These are phyloP conservation scores for Andrographis paniculata DNA, from an alignment of 305 asterid genomes.

Conservation along the genomic window DNA sequence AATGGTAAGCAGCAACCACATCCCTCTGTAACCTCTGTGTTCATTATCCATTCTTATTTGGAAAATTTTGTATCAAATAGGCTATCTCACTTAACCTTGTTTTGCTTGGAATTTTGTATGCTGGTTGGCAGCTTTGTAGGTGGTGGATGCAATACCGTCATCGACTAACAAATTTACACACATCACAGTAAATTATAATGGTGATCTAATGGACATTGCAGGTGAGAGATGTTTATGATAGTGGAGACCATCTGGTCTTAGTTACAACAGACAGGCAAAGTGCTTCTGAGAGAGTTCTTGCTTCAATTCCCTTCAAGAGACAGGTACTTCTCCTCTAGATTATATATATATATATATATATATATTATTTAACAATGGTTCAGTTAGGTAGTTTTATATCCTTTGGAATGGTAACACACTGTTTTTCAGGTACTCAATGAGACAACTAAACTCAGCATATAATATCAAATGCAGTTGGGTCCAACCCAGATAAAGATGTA, in stretches of 20 bases:
- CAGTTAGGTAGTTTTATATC: no score
- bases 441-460: constrained; percentile 84
- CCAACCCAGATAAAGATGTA: constrained; percentile 78
- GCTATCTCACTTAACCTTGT: no score
- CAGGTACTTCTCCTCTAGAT: constrained; percentile 40
- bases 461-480: constrained; percentile 75
- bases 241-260: constrained; percentile 68
- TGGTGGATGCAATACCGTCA: neutral
- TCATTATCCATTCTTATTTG: no score
- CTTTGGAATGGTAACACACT: no score
- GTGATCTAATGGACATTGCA: constrained; percentile 27
- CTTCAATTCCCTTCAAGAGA: constrained; percentile 92
- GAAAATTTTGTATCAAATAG: no score
- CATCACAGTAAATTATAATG: neutral
- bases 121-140: constrained; percentile 1
- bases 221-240: constrained; percentile 89
- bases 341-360: no score
- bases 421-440: constrained; percentile 83
- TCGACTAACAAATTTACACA: neutral
- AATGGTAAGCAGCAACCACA: no score
- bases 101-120: neutral
- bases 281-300: constrained; percentile 92
- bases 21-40: no score
- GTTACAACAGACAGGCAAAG: constrained; percentile 94
- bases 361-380: no score